These are phyloP conservation scores for Apiospora aurea DNA, from an alignment of 2,329 filamentous ascomycete genomes.

Conservation along the genomic window DNA sequence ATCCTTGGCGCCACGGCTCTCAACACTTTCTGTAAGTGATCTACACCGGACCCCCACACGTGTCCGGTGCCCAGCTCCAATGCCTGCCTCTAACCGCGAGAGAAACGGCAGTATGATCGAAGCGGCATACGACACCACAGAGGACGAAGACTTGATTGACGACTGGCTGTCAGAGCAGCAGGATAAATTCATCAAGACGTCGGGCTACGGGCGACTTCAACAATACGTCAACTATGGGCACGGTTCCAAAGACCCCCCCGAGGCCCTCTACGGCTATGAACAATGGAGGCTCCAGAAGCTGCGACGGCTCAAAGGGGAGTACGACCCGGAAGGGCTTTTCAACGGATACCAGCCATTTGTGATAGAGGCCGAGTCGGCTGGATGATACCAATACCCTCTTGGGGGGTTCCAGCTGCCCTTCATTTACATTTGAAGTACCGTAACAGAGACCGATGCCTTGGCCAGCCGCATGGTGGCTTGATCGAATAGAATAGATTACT, in stretches of 20 bases:
- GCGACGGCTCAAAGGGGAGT: too few relatives aligned
- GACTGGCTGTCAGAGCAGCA: constrained; percentile 7
- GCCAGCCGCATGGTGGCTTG: too few relatives aligned
- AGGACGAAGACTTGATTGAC: background rate
- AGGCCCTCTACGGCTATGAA: too few relatives aligned
- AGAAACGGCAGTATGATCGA: constrained; percentile 1
- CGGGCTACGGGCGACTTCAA: constrained; percentile 9
- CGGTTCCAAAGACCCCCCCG: background rate
- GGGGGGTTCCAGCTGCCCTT: too few relatives aligned
- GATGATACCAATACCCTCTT: background rate
- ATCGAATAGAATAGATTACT: too few relatives aligned
- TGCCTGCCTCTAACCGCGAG: too few relatives aligned
- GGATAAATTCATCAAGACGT: constrained; percentile 6
- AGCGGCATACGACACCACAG: constrained; percentile 2
- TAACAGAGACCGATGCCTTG: too few relatives aligned
- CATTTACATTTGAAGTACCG: too few relatives aligned
- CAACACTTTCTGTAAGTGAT: constrained; percentile 12
- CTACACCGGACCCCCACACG: too few relatives aligned
- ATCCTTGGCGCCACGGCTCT: constrained; percentile 6
- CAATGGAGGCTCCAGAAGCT: too few relatives aligned
- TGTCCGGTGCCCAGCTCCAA: too few relatives aligned
- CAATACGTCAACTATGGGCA: constrained; percentile 11
- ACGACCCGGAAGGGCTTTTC: background rate
- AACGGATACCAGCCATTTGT: constrained; percentile 13
- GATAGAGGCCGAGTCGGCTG: background rate